Base-by-base conservation (phyloP, 768 basidiomycete species). In the Harrya chromipes region DNA sequence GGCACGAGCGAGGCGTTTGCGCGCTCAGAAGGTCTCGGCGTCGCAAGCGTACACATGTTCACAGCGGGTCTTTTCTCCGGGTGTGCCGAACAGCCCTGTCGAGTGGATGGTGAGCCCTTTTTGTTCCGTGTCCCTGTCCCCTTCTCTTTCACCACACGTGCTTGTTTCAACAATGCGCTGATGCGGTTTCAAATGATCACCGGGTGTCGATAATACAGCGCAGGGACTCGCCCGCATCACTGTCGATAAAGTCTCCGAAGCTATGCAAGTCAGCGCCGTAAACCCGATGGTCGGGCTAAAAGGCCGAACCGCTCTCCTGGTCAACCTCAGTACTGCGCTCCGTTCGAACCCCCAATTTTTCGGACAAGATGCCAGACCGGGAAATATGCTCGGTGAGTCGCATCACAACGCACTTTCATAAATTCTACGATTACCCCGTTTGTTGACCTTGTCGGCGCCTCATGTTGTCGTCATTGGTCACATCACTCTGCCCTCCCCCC, bases 1-100 rank as follows among this genome's bases (percentile, higher is more conserved):
- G 70, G 64, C 0, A 77, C 80, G 0, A 80, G 78, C 0, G 60
- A 73, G 48, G 72, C 66, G 0, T 92, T 83, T 66, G 63, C 72
- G 44, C 77, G 87, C 58, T 94, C 80, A 6, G 90, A 84, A 63
- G 95, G 95, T 0, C 71, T 99, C 6, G 95, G 85, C 1, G 85
- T 97, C 6, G 95, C 93, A 0, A 92, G 89, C 60, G 71, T 92
- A 37, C 83, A 89, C 63, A 97, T 97, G 92, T 98, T 97, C 54
- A 67, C 77, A 45, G 67, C 72, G 4, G 95, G 95, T 0, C 67
- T 93, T 40, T 98, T 98, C 70, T 92, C 89, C 13, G 77, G 83
- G 23, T 50, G 43, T 50, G 60, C 59, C 5, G 62, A 67, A 0
- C 81, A 92, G 58, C 84, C 84, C 21, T 78, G 78, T 62, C 75